These are phyloP conservation scores for Saccharum officinarum DNA, from an alignment of 176 grass and related monocot genomes.

Conservation along the genomic window DNA sequence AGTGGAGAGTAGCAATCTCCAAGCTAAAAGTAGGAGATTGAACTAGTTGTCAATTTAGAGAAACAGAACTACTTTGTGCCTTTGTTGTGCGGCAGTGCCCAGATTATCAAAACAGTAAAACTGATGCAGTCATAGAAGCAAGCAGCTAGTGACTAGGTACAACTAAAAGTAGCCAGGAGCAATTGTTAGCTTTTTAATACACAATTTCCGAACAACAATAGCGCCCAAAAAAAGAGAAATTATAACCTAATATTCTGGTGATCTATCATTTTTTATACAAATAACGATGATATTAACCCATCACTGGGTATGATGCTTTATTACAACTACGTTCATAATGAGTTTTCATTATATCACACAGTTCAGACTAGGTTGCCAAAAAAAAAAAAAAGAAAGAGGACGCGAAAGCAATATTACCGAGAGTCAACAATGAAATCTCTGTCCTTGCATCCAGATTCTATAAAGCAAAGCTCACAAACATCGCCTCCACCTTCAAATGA, in stretches of 20 bases:
- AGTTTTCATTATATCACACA: not conserved
- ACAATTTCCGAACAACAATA: not conserved
- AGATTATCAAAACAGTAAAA: conserved; percentile 2
- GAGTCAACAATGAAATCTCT: conserved; percentile 45
- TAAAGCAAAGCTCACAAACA: conserved; percentile 53
- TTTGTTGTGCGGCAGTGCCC: not conserved
- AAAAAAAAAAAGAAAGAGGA: not conserved
- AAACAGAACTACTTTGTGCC: not conserved
- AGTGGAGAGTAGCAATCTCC: conserved; percentile 32
- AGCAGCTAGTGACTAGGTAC: not conserved
- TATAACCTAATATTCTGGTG: not conserved
- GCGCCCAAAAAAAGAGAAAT: not conserved
- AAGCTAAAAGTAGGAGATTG: conserved; percentile 32
- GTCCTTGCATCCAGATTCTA: conserved; percentile 52
- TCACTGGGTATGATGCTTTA: not conserved
- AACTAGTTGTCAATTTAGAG: conserved; percentile 27
- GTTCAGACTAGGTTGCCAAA: not conserved
- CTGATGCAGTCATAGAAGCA: not conserved
- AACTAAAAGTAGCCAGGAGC: not conserved
- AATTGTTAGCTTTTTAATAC: conserved; percentile 3
- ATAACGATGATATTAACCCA: not conserved
- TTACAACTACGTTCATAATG: not conserved
- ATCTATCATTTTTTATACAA: not conserved
- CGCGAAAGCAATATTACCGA: conserved; percentile 31
- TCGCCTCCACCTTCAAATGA: conserved; percentile 58